Percentiles rank a stretch among this genome's conserved stretches.
Conservation (phyloP, 306 rosid species). For the Parietaria judaica region DNA sequence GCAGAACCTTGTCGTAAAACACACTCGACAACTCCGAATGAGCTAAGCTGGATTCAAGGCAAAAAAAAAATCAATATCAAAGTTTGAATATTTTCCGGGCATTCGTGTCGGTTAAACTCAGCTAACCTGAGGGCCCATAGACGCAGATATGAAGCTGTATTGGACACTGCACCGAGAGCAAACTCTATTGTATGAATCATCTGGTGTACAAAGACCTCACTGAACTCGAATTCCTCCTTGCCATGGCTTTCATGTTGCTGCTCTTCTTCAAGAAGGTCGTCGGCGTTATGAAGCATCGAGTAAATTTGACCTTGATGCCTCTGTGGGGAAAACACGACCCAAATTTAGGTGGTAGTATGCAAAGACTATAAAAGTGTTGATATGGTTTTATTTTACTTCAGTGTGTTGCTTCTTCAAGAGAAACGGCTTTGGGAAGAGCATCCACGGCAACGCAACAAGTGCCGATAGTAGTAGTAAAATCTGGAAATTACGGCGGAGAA, state of each 20-base stretch:
- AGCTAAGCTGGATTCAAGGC: constrained; percentile 68
- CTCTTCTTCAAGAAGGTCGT: constrained; percentile 44
- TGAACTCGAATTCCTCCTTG: constrained; percentile 72
- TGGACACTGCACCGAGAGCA: constrained; percentile 91
- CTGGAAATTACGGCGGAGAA: constrained; percentile 28
- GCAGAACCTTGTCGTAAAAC: constrained; percentile 79
- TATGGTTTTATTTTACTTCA: constrained; percentile 38
- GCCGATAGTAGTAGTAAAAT: constrained; percentile 61
- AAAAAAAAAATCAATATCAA: constrained; percentile 10
- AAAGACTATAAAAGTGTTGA: constrained; percentile 4
- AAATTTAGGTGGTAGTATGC: constrained; percentile 11
- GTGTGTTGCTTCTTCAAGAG: constrained; percentile 82
- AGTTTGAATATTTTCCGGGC: too few species aligned
- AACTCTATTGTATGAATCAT: constrained; percentile 92
- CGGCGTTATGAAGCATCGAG: constrained; percentile 38
- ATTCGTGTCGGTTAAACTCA: neutral
- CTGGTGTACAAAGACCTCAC: constrained; percentile 92
- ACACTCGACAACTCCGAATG: constrained; percentile 93
- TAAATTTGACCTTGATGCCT: constrained; percentile 75
- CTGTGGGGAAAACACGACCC: constrained; percentile 48
- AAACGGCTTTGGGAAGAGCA: constrained; percentile 94
- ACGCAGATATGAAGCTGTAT: constrained; percentile 96
- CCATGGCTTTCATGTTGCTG: constrained; percentile 21
- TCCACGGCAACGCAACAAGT: constrained; percentile 87
- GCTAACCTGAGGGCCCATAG: constrained; percentile 89